Percentiles rank a stretch among this genome's conserved stretches.
Conservation (phyloP, 2,329 filamentous ascomycete genomes). For the Phyllosticta citriasiana region DNA sequence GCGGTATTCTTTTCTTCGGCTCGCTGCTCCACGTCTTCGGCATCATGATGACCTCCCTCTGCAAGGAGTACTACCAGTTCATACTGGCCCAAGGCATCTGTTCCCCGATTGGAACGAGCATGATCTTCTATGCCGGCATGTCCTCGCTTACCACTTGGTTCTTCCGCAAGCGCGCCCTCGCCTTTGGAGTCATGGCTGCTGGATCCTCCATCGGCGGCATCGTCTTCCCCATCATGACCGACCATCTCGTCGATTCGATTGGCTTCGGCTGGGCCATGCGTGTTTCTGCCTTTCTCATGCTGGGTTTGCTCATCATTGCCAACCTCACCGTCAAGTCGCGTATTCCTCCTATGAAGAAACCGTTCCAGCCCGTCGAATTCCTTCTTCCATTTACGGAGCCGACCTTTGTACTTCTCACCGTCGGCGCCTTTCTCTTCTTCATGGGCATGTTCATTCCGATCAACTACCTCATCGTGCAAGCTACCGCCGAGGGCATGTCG, state of each 20-base stretch:
- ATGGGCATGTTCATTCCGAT: conserved; percentile 52
- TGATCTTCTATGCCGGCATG: conserved; percentile 41
- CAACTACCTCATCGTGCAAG: conserved; percentile 37
- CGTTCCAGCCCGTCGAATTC: conserved; percentile 24
- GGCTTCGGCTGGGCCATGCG: conserved; percentile 51
- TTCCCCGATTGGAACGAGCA: conserved; percentile 40
- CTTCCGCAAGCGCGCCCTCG: conserved; percentile 38
- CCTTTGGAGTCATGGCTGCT: conserved; percentile 34
- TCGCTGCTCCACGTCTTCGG: conserved; percentile 49
- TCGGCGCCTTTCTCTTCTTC: conserved; percentile 34
- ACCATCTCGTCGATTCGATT: conserved; percentile 41
- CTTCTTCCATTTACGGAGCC: conserved; percentile 21
- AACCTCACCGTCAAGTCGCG: conserved; percentile 41
- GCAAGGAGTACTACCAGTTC: conserved; percentile 45
- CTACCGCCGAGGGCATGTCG: conserved; percentile 38
- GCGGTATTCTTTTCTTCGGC: conserved; percentile 43
- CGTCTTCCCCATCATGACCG: conserved; percentile 53
- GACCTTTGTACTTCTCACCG: conserved; percentile 22
- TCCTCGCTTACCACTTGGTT: conserved; percentile 39
- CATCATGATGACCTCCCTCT: conserved; percentile 54
- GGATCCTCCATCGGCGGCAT: conserved; percentile 45
- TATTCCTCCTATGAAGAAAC: conserved; percentile 26
- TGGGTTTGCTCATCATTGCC: conserved; percentile 45
- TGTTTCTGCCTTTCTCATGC: conserved; percentile 49
- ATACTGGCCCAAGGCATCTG: conserved; percentile 45